Base-by-base conservation (phyloP, 2,329 filamentous ascomycete genomes). In the Nemania sp. region DNA sequence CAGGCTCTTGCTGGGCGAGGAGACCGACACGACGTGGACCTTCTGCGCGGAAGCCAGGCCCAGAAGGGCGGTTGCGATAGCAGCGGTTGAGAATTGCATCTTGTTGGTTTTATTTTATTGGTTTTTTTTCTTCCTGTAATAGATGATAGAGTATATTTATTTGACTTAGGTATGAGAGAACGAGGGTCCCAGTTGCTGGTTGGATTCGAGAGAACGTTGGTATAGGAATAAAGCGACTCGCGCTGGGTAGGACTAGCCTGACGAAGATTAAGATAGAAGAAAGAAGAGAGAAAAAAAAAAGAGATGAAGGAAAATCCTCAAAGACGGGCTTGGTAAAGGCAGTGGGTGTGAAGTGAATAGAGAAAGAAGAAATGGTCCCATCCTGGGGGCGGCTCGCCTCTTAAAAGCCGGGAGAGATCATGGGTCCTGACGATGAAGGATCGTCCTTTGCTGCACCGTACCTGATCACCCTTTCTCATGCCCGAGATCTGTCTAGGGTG, bases 11-110 rank as follows among this genome's bases (percentile, higher is more conserved):
- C 83, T 84, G 64, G 80, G 76, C 21, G 77, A 74, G 64, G 84
- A 83, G 59, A 92, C 90, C 64, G 84, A 83, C 57, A 92, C 85
- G 60, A 88, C 84, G 69, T 90, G 87, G 39, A 87, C 82, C 43
- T 58, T 72, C 60, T 74, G 71, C 1, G 71, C 72, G 29, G 68
- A 62, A 42, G 79, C 80, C 62, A 78, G 59, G 71, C 79, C 76
- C 71, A 80, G 66, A 50, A 86, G 75, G 68, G 81, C 77, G 64
- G 81, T 73, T 1, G 57, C 43, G 42, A 82, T 70, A 65, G 76
- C 71, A 67, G 82, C 68, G 63, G 78, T 76, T 64, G 78, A 74
- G 76, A 83, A 80, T 63, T 81, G 78, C 84, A 86, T 87, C 64
- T 78, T 83, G 76, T 69, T 62, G 66, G 47, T 48, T n/a, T 55